Base-by-base conservation (phyloP, 257 asterid genomes). In the Solanum megistacrolobum region DNA sequence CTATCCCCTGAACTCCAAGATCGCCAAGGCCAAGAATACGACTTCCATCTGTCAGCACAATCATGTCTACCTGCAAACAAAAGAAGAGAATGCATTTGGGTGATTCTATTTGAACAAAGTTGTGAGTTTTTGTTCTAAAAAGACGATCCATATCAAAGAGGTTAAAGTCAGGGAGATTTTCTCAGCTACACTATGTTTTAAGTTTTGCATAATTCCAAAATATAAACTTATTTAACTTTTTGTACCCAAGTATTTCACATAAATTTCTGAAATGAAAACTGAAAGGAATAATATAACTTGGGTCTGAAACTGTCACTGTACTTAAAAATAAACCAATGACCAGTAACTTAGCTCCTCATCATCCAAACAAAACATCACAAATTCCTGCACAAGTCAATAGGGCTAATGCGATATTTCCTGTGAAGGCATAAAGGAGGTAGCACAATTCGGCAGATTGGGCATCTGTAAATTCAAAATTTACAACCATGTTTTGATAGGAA, bases 1-100 rank as follows among this genome's bases (percentile, higher is more conserved):
- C 99, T 87, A 97, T 97, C 89, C 99, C 99, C 92, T 97, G 99
- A 90, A 97, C 99, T 90, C 99, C 99, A 90, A 97, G 99, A 92
- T 97, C 99, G 84, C 99, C 99, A 34, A 97, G 98, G 84, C 99
- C 99, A 95, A 97, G 99, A 88, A 97, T 97, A 79, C 99, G 98
- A 85, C 99, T 97, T 48, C 99, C 99, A 91, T 97, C 99, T 81
- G 99, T 97, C 89, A 97, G 89, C 86, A 97, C 99, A 90, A 97
- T 97, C 99, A 97, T 97, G 88, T 97, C 99, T 36, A 97, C 99
- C 99, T 97, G 93, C 91, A 91, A 79, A 83, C 86, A 32, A 85
- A 84, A 88, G 36, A 73, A 83, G 87, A 90, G 31, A 32, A 83
- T 29, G 43, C 52, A 75, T 29, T 43, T 12, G 12, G 66, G 55